Evolutionary conservation across 306 rosid genomes (phyloP).

Genomic region (Crotalaria pallida): DNA sequence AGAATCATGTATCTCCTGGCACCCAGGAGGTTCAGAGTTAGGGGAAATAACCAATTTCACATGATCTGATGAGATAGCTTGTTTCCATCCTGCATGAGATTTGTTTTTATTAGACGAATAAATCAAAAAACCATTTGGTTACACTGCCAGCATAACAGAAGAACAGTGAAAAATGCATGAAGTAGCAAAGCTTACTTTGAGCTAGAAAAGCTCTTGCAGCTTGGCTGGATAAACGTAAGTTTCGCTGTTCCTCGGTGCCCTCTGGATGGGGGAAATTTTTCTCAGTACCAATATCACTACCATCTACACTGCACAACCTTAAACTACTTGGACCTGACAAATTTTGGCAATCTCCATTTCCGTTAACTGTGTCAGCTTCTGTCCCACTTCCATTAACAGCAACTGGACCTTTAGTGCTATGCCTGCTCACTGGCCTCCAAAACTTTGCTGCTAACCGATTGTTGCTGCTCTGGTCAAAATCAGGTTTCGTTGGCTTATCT

Average conservation of each 20-base stretch:
- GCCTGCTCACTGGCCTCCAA: slow-evolving; percentile 56
- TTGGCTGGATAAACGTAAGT: slow-evolving; percentile 25
- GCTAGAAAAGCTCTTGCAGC: slow-evolving; percentile 61
- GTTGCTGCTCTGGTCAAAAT: slow-evolving; percentile 30
- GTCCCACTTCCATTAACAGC: slow-evolving; percentile 36
- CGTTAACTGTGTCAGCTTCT: slow-evolving; percentile 34
- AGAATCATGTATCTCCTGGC: slow-evolving; percentile 23
- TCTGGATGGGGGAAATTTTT: slow-evolving; percentile 13
- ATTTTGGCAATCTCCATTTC: slow-evolving; percentile 26
- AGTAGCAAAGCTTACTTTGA: slow-evolving; percentile 45
- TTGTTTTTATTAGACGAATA: slow-evolving; percentile 7
- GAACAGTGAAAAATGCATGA: background rate
- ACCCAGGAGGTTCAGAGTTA: slow-evolving; percentile 29
- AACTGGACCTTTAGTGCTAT: slow-evolving; percentile 31
- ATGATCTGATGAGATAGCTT: slow-evolving; percentile 54
- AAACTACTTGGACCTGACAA: slow-evolving; percentile 21
- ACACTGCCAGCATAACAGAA: background rate
- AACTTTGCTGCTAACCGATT: slow-evolving; percentile 38
- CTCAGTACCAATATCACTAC: slow-evolving; percentile 12
- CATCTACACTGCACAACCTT: slow-evolving; percentile 25
- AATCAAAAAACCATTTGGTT: background rate
- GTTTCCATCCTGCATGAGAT: slow-evolving; percentile 72
- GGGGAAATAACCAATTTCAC: slow-evolving; percentile 41
- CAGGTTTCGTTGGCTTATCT: slow-evolving; percentile 43
- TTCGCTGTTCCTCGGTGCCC: slow-evolving; percentile 18